phyloP scores from a whole-genome alignment of 352 stramenopile genomes.

The Phytophthora syringae region DNA sequence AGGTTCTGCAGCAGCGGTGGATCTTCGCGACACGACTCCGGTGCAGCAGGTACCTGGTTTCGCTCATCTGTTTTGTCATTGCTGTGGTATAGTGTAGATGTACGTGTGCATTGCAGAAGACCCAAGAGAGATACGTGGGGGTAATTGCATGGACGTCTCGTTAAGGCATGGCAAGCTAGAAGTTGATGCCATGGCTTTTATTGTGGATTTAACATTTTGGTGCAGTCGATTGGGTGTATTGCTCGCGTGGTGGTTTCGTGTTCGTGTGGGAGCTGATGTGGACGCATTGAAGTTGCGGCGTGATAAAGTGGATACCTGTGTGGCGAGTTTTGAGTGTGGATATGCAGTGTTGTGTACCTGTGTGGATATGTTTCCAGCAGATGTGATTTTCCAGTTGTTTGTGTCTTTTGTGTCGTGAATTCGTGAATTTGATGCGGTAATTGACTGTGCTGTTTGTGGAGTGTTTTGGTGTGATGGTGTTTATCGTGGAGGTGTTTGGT shows the following conservation, averaged over 20 bases:
- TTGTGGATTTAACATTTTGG: not conserved
- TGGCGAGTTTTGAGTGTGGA: too few species aligned
- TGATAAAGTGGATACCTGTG: too few species aligned
- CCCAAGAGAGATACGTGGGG: too few species aligned
- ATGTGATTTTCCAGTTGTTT: not conserved
- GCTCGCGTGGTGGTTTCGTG: not conserved
- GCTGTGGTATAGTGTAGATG: not conserved
- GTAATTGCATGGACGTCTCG: too few species aligned
- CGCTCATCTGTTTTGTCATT: conserved; percentile 4
- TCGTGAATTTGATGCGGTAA: not conserved
- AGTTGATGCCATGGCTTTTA: not conserved
- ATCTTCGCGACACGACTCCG: too few species aligned
- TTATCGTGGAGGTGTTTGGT: not conserved
- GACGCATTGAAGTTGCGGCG: not conserved
- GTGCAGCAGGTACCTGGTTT: not conserved
- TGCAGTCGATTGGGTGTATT: too few species aligned
- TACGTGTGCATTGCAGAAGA: not conserved
- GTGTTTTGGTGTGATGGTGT: not conserved
- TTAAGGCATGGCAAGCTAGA: not conserved
- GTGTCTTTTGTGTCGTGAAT: not conserved
- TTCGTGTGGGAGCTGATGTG: not conserved
- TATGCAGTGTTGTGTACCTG: too few species aligned
- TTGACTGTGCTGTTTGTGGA: not conserved
- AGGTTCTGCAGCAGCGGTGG: conserved; percentile 5
- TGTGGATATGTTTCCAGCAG: not conserved